Conservation (phyloP, 2,329 filamentous ascomycete genomes). For the Pezicula radicicola region DNA sequence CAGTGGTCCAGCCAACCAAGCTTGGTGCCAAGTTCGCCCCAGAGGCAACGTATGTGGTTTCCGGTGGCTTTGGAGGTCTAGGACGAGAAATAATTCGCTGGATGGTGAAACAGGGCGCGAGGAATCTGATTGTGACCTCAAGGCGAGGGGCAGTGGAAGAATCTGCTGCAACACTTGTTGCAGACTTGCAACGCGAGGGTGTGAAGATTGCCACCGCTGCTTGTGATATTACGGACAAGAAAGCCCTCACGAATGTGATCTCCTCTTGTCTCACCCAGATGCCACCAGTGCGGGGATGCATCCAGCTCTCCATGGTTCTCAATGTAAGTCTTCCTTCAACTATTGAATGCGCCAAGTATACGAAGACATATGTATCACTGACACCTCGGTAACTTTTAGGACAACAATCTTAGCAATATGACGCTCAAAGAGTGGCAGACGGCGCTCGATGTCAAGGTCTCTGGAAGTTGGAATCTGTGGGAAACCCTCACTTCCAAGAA, state of each 20-base stretch:
- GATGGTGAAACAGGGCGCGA: constrained; percentile 29
- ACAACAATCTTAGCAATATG: constrained; percentile 15
- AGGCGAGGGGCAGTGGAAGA: constrained; percentile 6
- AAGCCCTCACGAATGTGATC: background rate
- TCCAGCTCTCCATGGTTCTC: constrained; percentile 1
- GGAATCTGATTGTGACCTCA: constrained; percentile 34
- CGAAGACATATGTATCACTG: too few relatives aligned
- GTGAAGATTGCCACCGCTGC: background rate
- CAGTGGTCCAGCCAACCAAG: too few relatives aligned
- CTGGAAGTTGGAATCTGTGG: constrained; percentile 5
- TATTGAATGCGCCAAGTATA: too few relatives aligned
- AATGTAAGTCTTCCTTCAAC: too few relatives aligned
- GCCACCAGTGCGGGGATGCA: background rate
- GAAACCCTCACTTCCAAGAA: background rate
- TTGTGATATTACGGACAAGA: background rate
- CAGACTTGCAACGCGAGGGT: background rate
- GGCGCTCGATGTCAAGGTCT: background rate
- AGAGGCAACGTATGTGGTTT: constrained; percentile 3
- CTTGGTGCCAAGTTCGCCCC: background rate
- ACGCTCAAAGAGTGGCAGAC: constrained; percentile 2
- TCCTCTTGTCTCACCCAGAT: background rate
- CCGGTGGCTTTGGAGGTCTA: constrained; percentile 4
- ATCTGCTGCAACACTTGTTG: background rate
- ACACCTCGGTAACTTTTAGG: constrained; percentile 5
- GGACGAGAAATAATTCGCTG: background rate